Evolutionary conservation across 192 early-diverging fungal species (phyloP).

Genomic region (Backusella psychrophila): DNA sequence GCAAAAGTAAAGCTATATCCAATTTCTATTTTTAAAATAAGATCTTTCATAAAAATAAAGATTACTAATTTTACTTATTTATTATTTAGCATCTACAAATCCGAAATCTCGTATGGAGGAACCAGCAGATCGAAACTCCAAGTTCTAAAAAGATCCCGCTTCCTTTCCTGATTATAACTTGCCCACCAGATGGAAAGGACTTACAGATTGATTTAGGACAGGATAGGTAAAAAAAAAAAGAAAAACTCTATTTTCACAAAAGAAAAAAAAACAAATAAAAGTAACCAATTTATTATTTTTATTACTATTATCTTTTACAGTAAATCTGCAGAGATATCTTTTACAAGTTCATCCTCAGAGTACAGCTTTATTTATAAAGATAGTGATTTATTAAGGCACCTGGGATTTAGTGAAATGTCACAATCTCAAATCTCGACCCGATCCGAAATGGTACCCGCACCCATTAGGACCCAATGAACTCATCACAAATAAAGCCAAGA

Average conservation of each 20-base stretch:
- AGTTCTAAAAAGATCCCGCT: background rate
- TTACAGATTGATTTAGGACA: background rate
- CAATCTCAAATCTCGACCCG: background rate
- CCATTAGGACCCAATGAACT: background rate
- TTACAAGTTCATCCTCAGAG: background rate
- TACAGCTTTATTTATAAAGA: constrained; percentile 1
- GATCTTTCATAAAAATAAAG: background rate
- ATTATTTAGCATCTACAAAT: constrained; percentile 11
- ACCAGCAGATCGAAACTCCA: background rate
- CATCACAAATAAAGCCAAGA: background rate
- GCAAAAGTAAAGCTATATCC: constrained; percentile 1
- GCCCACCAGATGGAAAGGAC: background rate
- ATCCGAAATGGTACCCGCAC: constrained; percentile 2
- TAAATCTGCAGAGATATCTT: background rate
- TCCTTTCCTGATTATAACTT: constrained; percentile 9
- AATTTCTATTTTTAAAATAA: background rate
- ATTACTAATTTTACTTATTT: background rate
- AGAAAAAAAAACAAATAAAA: background rate
- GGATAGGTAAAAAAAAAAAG: background rate
- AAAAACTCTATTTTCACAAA: background rate
- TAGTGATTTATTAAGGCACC: background rate
- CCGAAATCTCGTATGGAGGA: constrained; percentile 11
- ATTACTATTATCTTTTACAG: background rate
- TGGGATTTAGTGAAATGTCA: background rate
- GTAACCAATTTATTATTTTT: background rate